Evolutionary conservation across 345 rosid genomes (phyloP).

Genomic region (Lepidium africanum): DNA sequence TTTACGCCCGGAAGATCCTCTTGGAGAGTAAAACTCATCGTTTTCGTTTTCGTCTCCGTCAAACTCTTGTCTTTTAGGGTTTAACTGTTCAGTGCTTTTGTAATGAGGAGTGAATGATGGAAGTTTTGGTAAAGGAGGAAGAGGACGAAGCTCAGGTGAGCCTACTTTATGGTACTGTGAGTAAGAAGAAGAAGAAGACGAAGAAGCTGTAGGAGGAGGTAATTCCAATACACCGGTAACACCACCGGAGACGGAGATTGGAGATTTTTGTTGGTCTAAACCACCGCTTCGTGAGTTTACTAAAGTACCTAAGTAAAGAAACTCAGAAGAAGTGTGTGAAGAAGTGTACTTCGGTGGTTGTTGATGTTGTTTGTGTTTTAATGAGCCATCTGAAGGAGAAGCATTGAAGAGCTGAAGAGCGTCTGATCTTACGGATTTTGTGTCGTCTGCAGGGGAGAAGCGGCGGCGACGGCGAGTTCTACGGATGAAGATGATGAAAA

Average conservation of each 20-base stretch:
- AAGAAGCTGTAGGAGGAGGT: slow-evolving; percentile 11
- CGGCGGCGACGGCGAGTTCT: slow-evolving; percentile 32
- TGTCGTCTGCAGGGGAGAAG: slow-evolving; percentile 21
- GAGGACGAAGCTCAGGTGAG: slow-evolving; percentile 88
- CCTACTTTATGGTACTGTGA: slow-evolving; percentile 51
- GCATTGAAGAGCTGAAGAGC: slow-evolving; percentile 64
- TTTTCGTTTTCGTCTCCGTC: slow-evolving; percentile 46
- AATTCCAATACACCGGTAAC: slow-evolving; percentile 39
- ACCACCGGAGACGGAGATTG: slow-evolving; percentile 26
- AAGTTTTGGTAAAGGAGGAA: slow-evolving; percentile 73
- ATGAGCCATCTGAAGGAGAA: slow-evolving; percentile 48
- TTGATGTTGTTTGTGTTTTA: slow-evolving; percentile 17
- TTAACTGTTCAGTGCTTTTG: slow-evolving; percentile 38
- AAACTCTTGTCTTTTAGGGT: slow-evolving; percentile 22
- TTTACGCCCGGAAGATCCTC: slow-evolving; percentile 66
- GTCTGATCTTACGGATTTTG: slow-evolving; percentile 42
- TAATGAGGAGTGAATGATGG: slow-evolving; percentile 31
- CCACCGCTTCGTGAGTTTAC: slow-evolving; percentile 37
- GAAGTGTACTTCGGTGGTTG: slow-evolving; percentile 35
- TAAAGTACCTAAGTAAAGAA: slow-evolving; percentile 78
- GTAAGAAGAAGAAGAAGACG: slow-evolving; percentile 29
- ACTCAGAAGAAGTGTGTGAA: slow-evolving; percentile 56
- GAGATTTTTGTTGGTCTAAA: slow-evolving; percentile 33
- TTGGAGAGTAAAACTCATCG: slow-evolving; percentile 88
- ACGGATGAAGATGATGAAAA: slow-evolving; percentile 35